Evolutionary conservation across 2,329 filamentous ascomycete genomes (phyloP).

Genomic region (Arthrobotrys pseudoclavata): DNA sequence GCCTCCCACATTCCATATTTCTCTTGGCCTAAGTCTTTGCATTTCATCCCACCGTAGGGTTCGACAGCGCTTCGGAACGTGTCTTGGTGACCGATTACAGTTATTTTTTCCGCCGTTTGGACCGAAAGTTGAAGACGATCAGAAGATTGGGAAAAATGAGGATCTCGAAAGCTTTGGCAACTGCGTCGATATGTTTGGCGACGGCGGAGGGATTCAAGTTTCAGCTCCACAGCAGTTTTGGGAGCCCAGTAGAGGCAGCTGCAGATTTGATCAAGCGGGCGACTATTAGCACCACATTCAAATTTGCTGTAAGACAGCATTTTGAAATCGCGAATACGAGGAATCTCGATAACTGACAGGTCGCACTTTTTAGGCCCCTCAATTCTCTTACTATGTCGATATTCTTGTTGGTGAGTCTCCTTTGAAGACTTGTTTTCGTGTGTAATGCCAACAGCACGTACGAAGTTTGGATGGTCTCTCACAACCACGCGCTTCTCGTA

Average conservation of each 20-base stretch:
- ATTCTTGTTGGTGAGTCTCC: conserved; percentile 49
- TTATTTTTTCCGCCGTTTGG: conserved; percentile 41
- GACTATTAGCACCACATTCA: conserved; percentile 52
- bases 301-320: conserved; percentile 51
- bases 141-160: conserved; percentile 31
- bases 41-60: conserved; percentile 34
- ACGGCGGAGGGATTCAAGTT: conserved; percentile 56
- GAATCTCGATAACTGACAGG: conserved; percentile 19
- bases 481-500: conserved; percentile 1
- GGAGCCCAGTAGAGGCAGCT: conserved; percentile 27
- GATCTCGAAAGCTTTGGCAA: conserved; percentile 44
- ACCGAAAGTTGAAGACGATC: conserved; percentile 14
- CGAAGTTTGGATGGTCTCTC: conserved; percentile 13
- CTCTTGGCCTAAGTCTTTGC: conserved; percentile 43
- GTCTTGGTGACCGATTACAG: conserved; percentile 36
- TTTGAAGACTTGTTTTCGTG: conserved; percentile 25
- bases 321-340: not conserved
- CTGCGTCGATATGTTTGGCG: conserved; percentile 52
- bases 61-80: conserved; percentile 36
- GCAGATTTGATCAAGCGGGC: conserved; percentile 41
- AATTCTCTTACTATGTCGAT: conserved; percentile 60
- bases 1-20: conserved; percentile 41
- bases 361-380: conserved; percentile 38
- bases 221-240: conserved; percentile 36
- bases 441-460: conserved; percentile 31